These are phyloP conservation scores for Russula dissimulans DNA, from an alignment of 768 basidiomycete species.

Conservation along the genomic window DNA sequence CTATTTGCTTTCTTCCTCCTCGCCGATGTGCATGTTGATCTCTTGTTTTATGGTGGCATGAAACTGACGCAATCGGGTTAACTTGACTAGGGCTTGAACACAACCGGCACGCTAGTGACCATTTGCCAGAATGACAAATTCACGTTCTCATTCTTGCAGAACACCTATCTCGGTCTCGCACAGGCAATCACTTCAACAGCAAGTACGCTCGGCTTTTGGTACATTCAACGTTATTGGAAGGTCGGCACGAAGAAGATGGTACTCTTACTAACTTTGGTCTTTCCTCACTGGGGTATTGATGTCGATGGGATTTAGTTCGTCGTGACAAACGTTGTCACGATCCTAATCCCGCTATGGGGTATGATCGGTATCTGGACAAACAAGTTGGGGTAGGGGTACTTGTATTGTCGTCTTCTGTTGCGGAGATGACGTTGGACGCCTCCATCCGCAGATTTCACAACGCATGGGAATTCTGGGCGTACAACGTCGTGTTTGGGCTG, in stretches of 20 bases:
- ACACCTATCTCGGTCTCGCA: conserved; percentile 66
- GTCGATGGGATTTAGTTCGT: conserved; percentile 41
- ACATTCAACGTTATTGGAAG: conserved; percentile 71
- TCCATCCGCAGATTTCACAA: conserved; percentile 46
- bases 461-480: conserved; percentile 83
- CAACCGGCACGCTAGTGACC: conserved; percentile 62
- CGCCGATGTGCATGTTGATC: conserved; percentile 46
- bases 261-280: neutral
- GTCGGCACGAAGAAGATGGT: conserved; percentile 75
- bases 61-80: neutral
- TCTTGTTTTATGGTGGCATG: neutral
- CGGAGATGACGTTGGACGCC: neutral
- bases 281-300: neutral
- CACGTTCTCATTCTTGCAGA: conserved; percentile 70
- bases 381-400: conserved; percentile 50
- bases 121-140: conserved; percentile 81
- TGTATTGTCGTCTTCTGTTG: neutral
- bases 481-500: conserved; percentile 70
- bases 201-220: conserved; percentile 74
- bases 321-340: conserved; percentile 66
- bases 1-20: conserved; percentile 70
- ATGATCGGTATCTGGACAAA: conserved; percentile 80
- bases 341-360: conserved; percentile 77
- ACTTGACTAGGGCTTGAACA: conserved; percentile 62
- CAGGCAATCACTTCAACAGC: conserved; percentile 67